phyloP scores from a whole-genome alignment of 306 rosid species.

The Cicer bijugum region DNA sequence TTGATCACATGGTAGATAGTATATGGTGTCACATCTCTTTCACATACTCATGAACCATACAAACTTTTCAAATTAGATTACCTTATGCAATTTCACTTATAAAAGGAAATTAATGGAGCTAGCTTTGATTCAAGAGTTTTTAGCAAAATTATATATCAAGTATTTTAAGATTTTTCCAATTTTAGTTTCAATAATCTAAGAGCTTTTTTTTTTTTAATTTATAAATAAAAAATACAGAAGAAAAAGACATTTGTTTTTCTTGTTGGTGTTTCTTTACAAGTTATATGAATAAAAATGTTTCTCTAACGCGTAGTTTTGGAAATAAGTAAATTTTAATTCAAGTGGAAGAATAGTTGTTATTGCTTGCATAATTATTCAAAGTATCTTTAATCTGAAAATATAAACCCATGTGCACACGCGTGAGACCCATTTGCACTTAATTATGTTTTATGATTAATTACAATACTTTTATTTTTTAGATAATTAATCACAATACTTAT shows the following conservation, averaged over 20 bases:
- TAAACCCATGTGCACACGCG: not conserved
- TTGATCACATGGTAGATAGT: slow-evolving; percentile 39
- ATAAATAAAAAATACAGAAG: not conserved
- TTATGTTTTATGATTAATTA: not conserved
- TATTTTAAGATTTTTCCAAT: not conserved
- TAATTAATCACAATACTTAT: slow-evolving; percentile 23
- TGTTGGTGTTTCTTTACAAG: not conserved
- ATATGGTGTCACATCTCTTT: slow-evolving; percentile 53
- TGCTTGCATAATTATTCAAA: slow-evolving; percentile 41
- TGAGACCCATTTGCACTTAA: not conserved
- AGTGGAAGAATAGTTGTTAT: slow-evolving; percentile 45
- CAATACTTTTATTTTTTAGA: not conserved
- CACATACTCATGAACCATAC: slow-evolving; percentile 38
- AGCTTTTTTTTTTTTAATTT: not conserved
- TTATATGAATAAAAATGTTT: slow-evolving; percentile 7
- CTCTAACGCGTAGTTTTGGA: slow-evolving; percentile 10
- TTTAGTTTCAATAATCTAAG: slow-evolving; percentile 16
- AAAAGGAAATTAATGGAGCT: slow-evolving; percentile 38
- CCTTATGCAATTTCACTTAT: slow-evolving; percentile 33
- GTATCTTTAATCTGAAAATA: slow-evolving; percentile 12
- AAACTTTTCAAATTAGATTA: slow-evolving; percentile 22
- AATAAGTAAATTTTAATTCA: slow-evolving; percentile 36
- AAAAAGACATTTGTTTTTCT: not conserved
- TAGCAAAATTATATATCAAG: not conserved
- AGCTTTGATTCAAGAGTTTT: slow-evolving; percentile 1